Conservation (phyloP, 2,329 filamentous ascomycete genomes). For the Cytospora leucostoma region DNA sequence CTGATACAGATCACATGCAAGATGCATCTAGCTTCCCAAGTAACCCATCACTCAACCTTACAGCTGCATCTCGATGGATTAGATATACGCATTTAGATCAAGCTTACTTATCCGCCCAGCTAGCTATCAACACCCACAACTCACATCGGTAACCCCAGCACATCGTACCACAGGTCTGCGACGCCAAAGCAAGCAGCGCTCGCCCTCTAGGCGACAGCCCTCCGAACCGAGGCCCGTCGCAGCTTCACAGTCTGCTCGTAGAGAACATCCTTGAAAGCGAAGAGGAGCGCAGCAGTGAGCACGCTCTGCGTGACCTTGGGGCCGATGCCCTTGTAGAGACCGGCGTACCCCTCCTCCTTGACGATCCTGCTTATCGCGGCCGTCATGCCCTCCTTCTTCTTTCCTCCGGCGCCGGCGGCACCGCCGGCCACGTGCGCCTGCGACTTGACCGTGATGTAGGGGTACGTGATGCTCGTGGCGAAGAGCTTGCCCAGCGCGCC, state of each 20-base stretch:
- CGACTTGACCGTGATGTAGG: slow-evolving; percentile 98
- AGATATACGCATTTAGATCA: neutral
- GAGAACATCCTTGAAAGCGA: slow-evolving; percentile 96
- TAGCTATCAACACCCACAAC: neutral
- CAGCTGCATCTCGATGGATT: neutral
- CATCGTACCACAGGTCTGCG: neutral
- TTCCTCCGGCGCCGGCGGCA: slow-evolving; percentile 59
- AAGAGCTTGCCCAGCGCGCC: slow-evolving; percentile 93
- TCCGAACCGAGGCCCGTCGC: slow-evolving; percentile 49
- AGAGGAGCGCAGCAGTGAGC: slow-evolving; percentile 91
- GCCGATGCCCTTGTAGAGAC: slow-evolving; percentile 92
- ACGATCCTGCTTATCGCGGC: slow-evolving; percentile 78
- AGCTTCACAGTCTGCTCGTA: slow-evolving; percentile 79
- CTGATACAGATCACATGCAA: too few species aligned
- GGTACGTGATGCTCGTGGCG: slow-evolving; percentile 92
- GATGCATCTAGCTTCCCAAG: neutral
- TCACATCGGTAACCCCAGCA: neutral
- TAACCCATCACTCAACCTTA: neutral
- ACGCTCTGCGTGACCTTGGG: slow-evolving; percentile 98
- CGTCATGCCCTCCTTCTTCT: slow-evolving; percentile 79
- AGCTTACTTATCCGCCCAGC: neutral
- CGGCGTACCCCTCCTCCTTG: slow-evolving; percentile 84
- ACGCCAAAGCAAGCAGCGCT: neutral
- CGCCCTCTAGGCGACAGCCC: slow-evolving; percentile 30
- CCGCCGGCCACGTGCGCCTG: slow-evolving; percentile 85